Conservation (phyloP, 306 rosid genomes). For the Notholithocarpus densiflorus region DNA sequence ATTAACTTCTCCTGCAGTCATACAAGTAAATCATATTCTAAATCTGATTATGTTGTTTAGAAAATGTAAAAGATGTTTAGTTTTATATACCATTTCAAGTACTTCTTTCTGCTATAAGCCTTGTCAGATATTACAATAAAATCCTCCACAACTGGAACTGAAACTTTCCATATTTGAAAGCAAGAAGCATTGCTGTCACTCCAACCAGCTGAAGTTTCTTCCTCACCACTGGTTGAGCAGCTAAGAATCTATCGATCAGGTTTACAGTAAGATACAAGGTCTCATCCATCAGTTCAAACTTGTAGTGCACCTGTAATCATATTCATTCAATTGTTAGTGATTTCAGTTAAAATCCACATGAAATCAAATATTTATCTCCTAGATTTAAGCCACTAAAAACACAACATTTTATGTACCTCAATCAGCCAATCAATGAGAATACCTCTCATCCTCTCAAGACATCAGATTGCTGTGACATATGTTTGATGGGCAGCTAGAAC, state of each 20-base stretch:
- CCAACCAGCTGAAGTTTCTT: slow-evolving; percentile 66
- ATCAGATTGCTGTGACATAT: slow-evolving; percentile 51
- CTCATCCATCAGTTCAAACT: slow-evolving; percentile 67
- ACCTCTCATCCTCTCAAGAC: slow-evolving; percentile 65
- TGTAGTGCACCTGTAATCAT: slow-evolving; percentile 54
- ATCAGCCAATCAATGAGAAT: slow-evolving; percentile 61
- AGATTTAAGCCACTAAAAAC: background rate
- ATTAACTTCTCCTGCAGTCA: slow-evolving; percentile 46
- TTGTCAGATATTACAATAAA: slow-evolving; percentile 59
- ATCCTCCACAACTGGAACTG: slow-evolving; percentile 58
- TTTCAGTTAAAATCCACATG: background rate
- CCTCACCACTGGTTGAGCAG: slow-evolving; percentile 31
- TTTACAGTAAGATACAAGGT: slow-evolving; percentile 51
- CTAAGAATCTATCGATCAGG: slow-evolving; percentile 55
- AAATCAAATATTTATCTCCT: background rate
- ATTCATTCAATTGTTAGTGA: background rate
- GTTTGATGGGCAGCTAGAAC: slow-evolving; percentile 27
- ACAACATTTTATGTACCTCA: slow-evolving; percentile 37
- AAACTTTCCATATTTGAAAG: slow-evolving; percentile 61
- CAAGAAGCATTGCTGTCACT: slow-evolving; percentile 57
- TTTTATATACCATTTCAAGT: slow-evolving; percentile 38
- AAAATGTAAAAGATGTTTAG: background rate
- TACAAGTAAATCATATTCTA: background rate
- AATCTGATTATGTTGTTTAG: no score
- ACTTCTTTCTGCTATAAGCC: slow-evolving; percentile 49